Conservation (phyloP, 495 filamentous ascomycete genomes). For the Aspergillus leporis region DNA sequence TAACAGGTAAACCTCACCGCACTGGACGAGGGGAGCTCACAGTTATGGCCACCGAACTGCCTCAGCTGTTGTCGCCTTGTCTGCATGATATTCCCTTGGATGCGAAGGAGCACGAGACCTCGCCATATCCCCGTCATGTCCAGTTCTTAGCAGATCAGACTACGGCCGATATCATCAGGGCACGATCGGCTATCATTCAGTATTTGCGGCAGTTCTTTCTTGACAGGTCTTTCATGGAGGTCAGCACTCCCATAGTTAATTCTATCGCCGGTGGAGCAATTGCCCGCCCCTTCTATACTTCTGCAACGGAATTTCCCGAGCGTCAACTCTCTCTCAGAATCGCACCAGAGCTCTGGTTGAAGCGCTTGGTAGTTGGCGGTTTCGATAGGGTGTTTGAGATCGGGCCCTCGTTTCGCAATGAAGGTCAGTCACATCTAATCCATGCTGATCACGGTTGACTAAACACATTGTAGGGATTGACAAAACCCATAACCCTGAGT, state of each 20-base stretch:
- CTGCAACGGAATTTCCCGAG: conserved; percentile 67
- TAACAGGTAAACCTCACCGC: conserved; percentile 71
- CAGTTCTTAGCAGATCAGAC: conserved; percentile 74
- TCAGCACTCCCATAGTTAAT: conserved; percentile 85
- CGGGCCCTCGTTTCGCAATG: conserved; percentile 90
- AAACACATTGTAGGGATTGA: conserved; percentile 58
- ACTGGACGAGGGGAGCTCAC: conserved; percentile 78
- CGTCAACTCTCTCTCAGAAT: conserved; percentile 74
- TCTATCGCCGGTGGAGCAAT: conserved; percentile 75
- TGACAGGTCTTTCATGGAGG: conserved; percentile 72
- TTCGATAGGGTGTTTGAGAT: conserved; percentile 90
- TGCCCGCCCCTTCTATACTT: conserved; percentile 81
- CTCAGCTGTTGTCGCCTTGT: conserved; percentile 71
- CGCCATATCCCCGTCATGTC: conserved; percentile 69
- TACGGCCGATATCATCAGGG: conserved; percentile 64
- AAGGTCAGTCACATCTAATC: conserved; percentile 53
- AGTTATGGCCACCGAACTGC: conserved; percentile 63
- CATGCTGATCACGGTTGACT: not conserved
- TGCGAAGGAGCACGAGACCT: conserved; percentile 64
- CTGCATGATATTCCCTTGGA: conserved; percentile 71
- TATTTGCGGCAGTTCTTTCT: conserved; percentile 73
- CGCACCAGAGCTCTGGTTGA: conserved; percentile 94
- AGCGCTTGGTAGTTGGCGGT: conserved; percentile 88
- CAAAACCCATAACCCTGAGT: conserved; percentile 93
- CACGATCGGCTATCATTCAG: conserved; percentile 73